Conservation (phyloP, 331 rosid genomes). For the Malus hybrid region DNA sequence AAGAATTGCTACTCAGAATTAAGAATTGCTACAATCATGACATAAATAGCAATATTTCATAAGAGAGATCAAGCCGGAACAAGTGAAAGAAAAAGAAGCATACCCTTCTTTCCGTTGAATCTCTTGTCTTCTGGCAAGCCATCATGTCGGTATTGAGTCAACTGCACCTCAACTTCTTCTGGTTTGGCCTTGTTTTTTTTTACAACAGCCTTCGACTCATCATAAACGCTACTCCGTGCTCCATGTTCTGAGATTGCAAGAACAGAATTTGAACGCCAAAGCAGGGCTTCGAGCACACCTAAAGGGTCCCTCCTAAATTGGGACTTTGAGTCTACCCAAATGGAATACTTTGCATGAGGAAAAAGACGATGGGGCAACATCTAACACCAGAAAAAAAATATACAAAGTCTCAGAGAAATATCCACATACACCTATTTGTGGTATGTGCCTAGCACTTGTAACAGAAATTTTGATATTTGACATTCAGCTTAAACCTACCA, state of each 20-base stretch:
- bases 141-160: conserved; percentile 67
- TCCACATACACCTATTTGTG: conserved; percentile 1
- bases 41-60: background rate
- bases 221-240: conserved; percentile 91
- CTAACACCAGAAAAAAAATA: conserved; percentile 30
- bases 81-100: background rate
- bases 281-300: conserved; percentile 88
- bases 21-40: background rate
- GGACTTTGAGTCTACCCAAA: conserved; percentile 97
- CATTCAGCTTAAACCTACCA: background rate
- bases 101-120: conserved; percentile 90
- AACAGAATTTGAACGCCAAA: conserved; percentile 72
- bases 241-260: conserved; percentile 96
- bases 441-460: background rate
- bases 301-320: conserved; percentile 94
- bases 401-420: conserved; percentile 1
- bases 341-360: conserved; percentile 82
- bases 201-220: conserved; percentile 92
- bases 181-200: conserved; percentile 94
- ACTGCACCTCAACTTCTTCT: conserved; percentile 84
- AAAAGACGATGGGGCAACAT: conserved; percentile 93
- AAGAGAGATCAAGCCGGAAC: background rate
- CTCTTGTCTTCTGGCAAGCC: conserved; percentile 78
- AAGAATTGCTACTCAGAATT: background rate
- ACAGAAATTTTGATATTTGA: background rate